Evolutionary conservation across 208 protist species (phyloP).

Genomic region (Leishmania tarentolae): DNA sequence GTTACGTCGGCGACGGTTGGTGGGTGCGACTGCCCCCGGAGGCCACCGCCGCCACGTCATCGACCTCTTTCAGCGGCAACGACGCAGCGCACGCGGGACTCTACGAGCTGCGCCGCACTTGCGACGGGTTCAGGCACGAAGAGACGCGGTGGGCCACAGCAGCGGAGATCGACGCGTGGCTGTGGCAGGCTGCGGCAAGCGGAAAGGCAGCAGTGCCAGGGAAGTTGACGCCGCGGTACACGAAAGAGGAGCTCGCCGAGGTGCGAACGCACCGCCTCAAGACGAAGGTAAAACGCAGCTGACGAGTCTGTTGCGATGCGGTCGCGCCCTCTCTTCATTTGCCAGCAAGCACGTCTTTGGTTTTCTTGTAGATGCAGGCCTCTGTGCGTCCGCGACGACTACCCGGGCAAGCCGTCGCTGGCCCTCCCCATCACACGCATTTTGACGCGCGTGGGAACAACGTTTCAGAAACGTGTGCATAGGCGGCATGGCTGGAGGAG

Average conservation of each 20-base stretch:
- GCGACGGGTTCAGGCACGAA: conserved; percentile 51
- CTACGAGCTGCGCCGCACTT: conserved; percentile 70
- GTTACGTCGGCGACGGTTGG: conserved; percentile 62
- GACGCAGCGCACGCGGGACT: conserved; percentile 5
- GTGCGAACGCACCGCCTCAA: conserved; percentile 49
- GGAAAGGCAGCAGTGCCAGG: conserved; percentile 38
- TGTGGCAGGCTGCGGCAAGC: conserved; percentile 22
- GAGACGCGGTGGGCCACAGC: conserved; percentile 35
- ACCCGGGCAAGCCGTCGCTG: background rate
- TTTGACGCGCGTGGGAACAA: background rate
- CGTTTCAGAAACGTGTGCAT: background rate
- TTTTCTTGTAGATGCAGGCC: background rate
- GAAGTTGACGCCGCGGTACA: conserved; percentile 33
- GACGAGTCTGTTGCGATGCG: background rate
- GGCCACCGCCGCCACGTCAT: conserved; percentile 1
- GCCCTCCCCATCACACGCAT: background rate
- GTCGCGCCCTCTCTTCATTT: too few species aligned
- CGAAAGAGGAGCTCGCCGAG: conserved; percentile 49
- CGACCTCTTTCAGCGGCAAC: background rate
- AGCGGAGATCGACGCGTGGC: conserved; percentile 34
- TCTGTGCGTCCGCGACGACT: background rate
- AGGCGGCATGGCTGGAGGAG: background rate
- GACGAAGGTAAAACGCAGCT: conserved; percentile 42
- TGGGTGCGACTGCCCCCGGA: conserved; percentile 58
- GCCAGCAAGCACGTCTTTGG: background rate